Evolutionary conservation across 352 stramenopile genomes (phyloP).

Genomic region (Hyaloperonospora arabidopsidis): DNA sequence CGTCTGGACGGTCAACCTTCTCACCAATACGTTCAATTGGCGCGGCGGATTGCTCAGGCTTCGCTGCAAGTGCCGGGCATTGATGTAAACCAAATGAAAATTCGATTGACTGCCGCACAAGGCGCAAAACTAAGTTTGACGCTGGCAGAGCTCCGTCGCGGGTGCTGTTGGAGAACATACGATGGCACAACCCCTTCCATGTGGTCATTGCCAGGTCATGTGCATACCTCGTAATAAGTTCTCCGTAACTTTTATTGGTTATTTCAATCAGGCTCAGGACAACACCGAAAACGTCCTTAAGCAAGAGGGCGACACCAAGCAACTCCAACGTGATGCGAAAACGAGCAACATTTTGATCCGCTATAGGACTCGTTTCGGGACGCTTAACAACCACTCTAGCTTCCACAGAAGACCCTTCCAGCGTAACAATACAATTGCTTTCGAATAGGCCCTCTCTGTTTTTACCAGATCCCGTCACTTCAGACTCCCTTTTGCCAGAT

Average conservation of each 20-base stretch:
- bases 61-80: slow-evolving; percentile 4
- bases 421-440: too few species aligned
- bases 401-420: slow-evolving; percentile 12
- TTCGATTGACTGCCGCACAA: slow-evolving; percentile 42
- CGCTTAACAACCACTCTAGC: slow-evolving; percentile 5
- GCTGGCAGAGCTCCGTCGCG: slow-evolving; percentile 2
- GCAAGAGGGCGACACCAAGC: slow-evolving; percentile 41
- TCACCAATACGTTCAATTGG: slow-evolving; percentile 4
- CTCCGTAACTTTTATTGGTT: slow-evolving; percentile 12
- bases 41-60: background rate
- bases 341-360: background rate
- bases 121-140: slow-evolving; percentile 34
- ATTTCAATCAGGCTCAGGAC: slow-evolving; percentile 30
- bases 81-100: slow-evolving; percentile 41
- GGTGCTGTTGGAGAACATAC: slow-evolving; percentile 19
- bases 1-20: background rate
- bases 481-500: slow-evolving; percentile 5
- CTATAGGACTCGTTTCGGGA: background rate
- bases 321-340: slow-evolving; percentile 22
- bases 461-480: slow-evolving; percentile 5
- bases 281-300: slow-evolving; percentile 37
- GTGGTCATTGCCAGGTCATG: slow-evolving; percentile 14
- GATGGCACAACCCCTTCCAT: slow-evolving; percentile 43
- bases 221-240: slow-evolving; percentile 2
- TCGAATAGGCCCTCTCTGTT: background rate